Evolutionary conservation across 2,329 filamentous ascomycete species (phyloP), one percentile per base, ranked within the genome.

Genomic region (Akanthomyces dipterigenus): DNA sequence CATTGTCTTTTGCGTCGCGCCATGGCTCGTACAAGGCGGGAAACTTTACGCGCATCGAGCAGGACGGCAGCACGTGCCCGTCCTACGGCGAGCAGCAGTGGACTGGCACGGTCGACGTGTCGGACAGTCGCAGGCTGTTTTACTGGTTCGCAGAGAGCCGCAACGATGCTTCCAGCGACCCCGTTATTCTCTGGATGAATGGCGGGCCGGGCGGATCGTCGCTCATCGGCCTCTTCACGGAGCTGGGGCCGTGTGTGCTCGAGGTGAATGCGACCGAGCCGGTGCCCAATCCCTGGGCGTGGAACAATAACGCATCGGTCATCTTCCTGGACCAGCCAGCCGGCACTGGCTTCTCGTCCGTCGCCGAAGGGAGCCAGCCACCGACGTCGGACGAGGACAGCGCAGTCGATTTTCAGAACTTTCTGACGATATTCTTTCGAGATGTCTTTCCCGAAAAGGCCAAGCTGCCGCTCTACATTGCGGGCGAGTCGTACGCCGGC

Each of bases 151-250:
- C 96, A 69, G 92, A 96, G 77, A 96, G 91, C 61, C 88, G 92
- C 70, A 95, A 96, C 70, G 90, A 96, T 75, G 91, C 92, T 64
- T 85, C 91, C 83, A 96, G 91, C 70, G 92, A 96, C 74, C 91
- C 91, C 43, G 89, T 96, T 53, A 86, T 96, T 55, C 82, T 95
- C 66, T 93, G 91, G 82, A 81, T 96, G 71, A 96, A 96, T 69
- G 92, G 92, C 68, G 92, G 92, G 66, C 92, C 92, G 48, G 92
- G 92, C 70, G 96, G 92, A 80, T 96, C 91, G 18, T 96, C 91
- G 61, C 80, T 62, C n/a, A 55, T 55, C 18, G 61, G 55, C 9
- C 55, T 59, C 48, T 59, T 59, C 31, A 40, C 54, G 0, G 65
- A 66, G 14, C 28, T 66, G 51, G 65, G 65, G 0, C 64, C 65